Conservation (phyloP, 768 basidiomycete species). For the Amanita rubescens region DNA sequence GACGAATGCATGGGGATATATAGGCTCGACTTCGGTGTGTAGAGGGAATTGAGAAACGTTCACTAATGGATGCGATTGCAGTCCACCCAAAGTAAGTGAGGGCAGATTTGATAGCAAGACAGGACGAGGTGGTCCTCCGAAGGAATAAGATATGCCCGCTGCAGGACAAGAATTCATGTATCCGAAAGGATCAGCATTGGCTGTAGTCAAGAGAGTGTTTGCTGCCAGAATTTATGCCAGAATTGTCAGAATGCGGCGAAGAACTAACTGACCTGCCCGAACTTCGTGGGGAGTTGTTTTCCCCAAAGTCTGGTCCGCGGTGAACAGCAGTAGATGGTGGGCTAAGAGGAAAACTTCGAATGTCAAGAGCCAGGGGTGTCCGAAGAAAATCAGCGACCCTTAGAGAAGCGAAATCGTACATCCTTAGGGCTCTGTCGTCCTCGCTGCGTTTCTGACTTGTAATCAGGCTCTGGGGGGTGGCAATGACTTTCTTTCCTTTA, state of each 20-base stretch:
- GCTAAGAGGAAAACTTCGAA: conserved; percentile 12
- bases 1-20: conserved; percentile 68
- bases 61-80: background rate
- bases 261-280: background rate
- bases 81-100: conserved; percentile 4
- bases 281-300: conserved; percentile 5
- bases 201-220: too few relatives aligned
- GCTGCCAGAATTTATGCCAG: background rate
- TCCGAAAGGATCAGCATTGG: background rate
- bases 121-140: conserved; percentile 4
- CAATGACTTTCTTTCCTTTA: conserved; percentile 45
- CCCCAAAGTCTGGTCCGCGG: conserved; percentile 24
- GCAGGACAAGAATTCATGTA: conserved; percentile 3
- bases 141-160: background rate
- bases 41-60: conserved; percentile 14
- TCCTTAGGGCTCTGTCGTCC: conserved; percentile 42
- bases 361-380: conserved; percentile 20
- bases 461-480: conserved; percentile 5
- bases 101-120: conserved; percentile 21
- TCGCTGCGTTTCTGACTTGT: conserved; percentile 50
- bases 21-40: conserved; percentile 45
- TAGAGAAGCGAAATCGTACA: conserved; percentile 49
- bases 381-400: conserved; percentile 45
- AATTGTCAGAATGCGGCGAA: background rate
- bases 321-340: conserved; percentile 28